Evolutionary conservation across 345 rosid genomes (phyloP), one percentile per base, ranked within the genome.

Genomic region (Gossypium anomalum): DNA sequence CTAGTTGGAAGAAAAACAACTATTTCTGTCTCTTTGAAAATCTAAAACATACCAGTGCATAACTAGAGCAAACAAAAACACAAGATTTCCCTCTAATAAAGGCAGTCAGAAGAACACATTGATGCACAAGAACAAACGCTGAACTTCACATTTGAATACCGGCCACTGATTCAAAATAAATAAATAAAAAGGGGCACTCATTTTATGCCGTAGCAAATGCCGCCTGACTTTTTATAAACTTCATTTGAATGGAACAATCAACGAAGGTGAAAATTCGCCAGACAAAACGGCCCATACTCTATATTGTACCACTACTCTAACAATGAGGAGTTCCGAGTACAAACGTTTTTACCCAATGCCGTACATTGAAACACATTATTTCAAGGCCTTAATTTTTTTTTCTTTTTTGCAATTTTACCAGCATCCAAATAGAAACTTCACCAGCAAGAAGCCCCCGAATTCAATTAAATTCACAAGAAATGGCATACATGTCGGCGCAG

Each of bases 391-490:
- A 27, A 25, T 3, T n/a, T 27, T 13, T 20, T 41, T 55, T 55
- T 5, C 7, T 34, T 34, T 34, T 34, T 34, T 34, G 41, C 41
- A 34, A 34, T 5, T 34, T 34, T 34, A 5, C 41, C 41, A 34
- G 41, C 41, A 34, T 34, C 41, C 41, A 34, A 5, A 34, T 1
- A 5, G 41, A 5, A 34, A 5, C 7, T 34, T 74, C 69, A 62
- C 38, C 0, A 51, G 43, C 34, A 44, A 43, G 45, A 76, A 25
- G 38, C 20, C 56, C 52, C 58, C 20, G n/a, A 45, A 70, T 44
- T 23, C 16, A 67, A 77, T 17, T 43, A 41, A 57, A 75, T 44
- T 29, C 76, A 73, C 62, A 25, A 71, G 41, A 69, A 71, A 43
- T 13, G 10, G 27, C 43, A 72, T 59, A 60, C 63, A 44, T 58